A percentile compares a stretch with the other conserved stretches of the same genome.
Evolutionary conservation across 768 basidiomycete species (phyloP).

Genomic region (Chalciporus sphaerocephalus): DNA sequence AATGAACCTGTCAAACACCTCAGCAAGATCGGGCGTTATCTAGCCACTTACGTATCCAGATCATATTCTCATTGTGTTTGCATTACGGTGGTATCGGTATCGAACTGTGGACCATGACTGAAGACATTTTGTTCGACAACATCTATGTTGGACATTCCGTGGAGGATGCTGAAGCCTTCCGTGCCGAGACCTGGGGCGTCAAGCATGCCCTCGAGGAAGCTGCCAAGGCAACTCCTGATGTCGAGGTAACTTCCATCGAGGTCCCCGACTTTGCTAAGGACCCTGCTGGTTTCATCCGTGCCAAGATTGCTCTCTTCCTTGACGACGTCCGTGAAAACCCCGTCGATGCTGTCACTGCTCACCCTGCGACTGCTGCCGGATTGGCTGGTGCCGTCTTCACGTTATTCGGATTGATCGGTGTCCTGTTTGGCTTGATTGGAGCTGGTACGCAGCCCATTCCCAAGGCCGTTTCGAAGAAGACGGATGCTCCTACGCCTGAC

Average conservation of each 20-base stretch:
- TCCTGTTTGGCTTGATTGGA: slow-evolving; percentile 75
- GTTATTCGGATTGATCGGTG: slow-evolving; percentile 80
- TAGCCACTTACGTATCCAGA: no score
- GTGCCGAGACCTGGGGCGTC: slow-evolving; percentile 83
- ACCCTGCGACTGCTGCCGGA: slow-evolving; percentile 83
- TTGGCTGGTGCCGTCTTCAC: slow-evolving; percentile 72
- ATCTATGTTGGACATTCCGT: slow-evolving; percentile 90
- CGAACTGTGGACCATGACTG: slow-evolving; percentile 99
- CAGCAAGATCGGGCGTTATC: slow-evolving; percentile 67
- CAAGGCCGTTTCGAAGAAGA: slow-evolving; percentile 72
- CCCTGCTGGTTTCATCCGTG: slow-evolving; percentile 76
- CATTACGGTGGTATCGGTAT: slow-evolving; percentile 89
- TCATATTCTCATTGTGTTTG: slow-evolving; percentile 1
- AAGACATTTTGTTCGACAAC: slow-evolving; percentile 89
- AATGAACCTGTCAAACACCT: slow-evolving; percentile 74
- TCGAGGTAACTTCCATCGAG: slow-evolving; percentile 43
- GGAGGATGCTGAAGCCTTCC: slow-evolving; percentile 78
- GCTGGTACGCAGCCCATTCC: slow-evolving; percentile 63
- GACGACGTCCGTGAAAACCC: slow-evolving; percentile 74
- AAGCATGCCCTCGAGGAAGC: slow-evolving; percentile 82
- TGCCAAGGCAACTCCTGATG: slow-evolving; percentile 39
- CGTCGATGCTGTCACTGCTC: slow-evolving; percentile 74
- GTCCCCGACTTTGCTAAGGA: slow-evolving; percentile 59
- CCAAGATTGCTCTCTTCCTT: slow-evolving; percentile 75
- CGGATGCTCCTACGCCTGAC: slow-evolving; percentile 58